Base-by-base conservation (phyloP, 306 rosid genomes). In the Cucumis hystrix region DNA sequence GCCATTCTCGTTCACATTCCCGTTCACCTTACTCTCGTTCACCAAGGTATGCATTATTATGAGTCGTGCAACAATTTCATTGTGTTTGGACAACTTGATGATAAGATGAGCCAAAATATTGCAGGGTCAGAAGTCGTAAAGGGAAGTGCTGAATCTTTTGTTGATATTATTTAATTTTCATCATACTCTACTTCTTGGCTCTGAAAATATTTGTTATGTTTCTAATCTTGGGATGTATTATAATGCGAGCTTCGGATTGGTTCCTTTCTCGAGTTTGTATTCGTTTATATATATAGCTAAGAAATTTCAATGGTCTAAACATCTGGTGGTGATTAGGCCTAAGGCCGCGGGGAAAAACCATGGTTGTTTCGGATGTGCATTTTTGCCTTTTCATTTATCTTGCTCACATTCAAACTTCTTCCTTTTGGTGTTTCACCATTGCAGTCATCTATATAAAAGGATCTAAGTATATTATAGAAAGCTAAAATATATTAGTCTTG, bases 91-190 rank as follows among this genome's bases (percentile, higher is more conserved):
- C 15, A 70, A 79, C 77, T 8, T 66, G 41, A 28, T 94, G 82
- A 83, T 78, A 77, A 58, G 18, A 49, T 45, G 67, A 68, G 55
- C 41, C 73, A 79, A 54, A 12, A 16, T 52, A 20, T 88, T 82
- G 74, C 97, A 92, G 97, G 93, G 81, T 83, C 25, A 78, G 86
- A 82, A 90, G 86, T 82, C 89, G 87, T 13, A 84, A 54, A 79
- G 10, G 6, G 16, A 20, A 45, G 6, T 21, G 10, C 11, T 39
- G 56, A 43, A 68, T 66, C 30, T 23, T n/a, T 66, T n/a, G 3
- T n/a, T 7, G 54, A 67, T 40, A 67, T 67, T 40, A 67, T 67
- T 40, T 66, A 10, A 66, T 40, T 40, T 40, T 55, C 81, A 78
- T 59, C 37, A 18, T 28, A 37, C 70, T 33, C 65, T 11, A 28